A percentile compares a stretch with the other conserved stretches of the same genome.
Evolutionary conservation across 805 yeast species (phyloP).

Genomic region (Candida nonsorbophila): DNA sequence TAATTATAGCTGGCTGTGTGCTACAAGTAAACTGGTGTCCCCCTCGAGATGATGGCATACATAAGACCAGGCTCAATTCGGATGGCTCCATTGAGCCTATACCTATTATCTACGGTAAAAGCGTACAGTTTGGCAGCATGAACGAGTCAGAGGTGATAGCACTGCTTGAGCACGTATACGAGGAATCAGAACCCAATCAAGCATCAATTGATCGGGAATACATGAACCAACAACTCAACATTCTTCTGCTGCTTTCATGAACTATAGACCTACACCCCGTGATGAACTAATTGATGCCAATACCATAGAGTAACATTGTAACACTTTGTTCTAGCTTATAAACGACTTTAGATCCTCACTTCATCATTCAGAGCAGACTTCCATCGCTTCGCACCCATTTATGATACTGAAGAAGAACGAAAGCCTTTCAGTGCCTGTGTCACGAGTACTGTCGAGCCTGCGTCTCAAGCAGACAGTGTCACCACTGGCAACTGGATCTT

Average conservation of each 20-base stretch:
- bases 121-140: too few species aligned
- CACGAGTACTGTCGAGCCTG: constrained; percentile 29
- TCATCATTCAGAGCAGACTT: too few species aligned
- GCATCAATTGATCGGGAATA: neutral
- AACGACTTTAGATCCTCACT: too few species aligned
- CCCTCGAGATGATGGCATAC: constrained; percentile 7
- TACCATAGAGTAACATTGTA: too few species aligned
- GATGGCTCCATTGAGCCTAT: too few species aligned
- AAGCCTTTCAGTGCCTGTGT: constrained; percentile 24
- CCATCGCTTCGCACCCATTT: too few species aligned
- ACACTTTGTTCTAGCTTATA: too few species aligned
- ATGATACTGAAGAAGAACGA: too few species aligned
- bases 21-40: constrained; percentile 28
- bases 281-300: too few species aligned
- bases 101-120: constrained; percentile 3
- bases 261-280: too few species aligned
- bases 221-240: neutral
- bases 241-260: neutral
- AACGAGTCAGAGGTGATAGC: too few species aligned
- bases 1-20: constrained; percentile 21
- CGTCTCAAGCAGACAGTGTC: constrained; percentile 22
- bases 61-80: neutral
- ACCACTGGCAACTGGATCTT: constrained; percentile 11
- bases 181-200: constrained; percentile 3
- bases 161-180: neutral